A percentile compares a stretch with the other conserved stretches of the same genome.
Conservation (phyloP, 2,329 filamentous ascomycete genomes). For the Fusarium paranaense region DNA sequence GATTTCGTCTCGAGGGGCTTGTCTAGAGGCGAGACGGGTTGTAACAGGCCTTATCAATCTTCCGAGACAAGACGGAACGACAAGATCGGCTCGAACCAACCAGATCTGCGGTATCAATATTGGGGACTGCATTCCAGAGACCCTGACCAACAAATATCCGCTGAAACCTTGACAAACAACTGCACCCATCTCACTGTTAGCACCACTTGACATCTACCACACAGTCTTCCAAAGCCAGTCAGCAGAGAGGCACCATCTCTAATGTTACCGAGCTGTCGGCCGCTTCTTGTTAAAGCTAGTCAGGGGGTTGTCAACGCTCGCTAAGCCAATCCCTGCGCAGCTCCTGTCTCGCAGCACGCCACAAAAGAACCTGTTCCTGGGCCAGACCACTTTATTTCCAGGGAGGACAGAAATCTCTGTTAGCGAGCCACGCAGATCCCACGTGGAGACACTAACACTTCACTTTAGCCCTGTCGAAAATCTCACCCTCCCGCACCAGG, state of each 20-base stretch:
- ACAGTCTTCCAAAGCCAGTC: not conserved
- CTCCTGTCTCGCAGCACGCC: slow-evolving; percentile 7
- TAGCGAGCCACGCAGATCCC: not conserved
- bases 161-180: not conserved
- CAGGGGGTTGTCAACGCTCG: slow-evolving; percentile 17
- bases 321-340: not conserved
- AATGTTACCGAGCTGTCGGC: slow-evolving; percentile 4
- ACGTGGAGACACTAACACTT: not conserved
- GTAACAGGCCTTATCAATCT: not conserved
- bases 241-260: not conserved
- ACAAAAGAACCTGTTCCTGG: slow-evolving; percentile 28
- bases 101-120: not conserved
- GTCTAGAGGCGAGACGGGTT: not conserved
- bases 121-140: not conserved
- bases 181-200: not conserved
- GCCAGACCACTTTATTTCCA: slow-evolving; percentile 1
- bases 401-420: not conserved
- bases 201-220: not conserved
- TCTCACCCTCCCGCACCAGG: not conserved
- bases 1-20: not conserved
- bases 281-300: slow-evolving; percentile 25
- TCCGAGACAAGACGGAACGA: not conserved
- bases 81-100: not conserved
- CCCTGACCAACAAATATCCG: not conserved
- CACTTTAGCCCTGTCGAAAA: not conserved